Evolutionary conservation across 306 rosid genomes (phyloP).

Genomic region (Aeschynomene evenia): DNA sequence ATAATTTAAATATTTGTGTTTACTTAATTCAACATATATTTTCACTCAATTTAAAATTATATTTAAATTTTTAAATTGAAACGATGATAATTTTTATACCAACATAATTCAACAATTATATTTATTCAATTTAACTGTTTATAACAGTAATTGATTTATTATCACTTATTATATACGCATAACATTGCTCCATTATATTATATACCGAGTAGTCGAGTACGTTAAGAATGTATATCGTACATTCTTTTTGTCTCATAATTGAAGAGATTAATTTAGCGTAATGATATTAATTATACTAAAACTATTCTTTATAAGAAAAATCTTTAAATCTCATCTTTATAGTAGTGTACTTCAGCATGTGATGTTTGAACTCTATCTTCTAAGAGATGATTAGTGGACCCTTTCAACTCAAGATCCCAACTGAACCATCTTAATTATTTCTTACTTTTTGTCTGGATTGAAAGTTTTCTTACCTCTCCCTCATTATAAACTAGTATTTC

Average conservation of each 20-base stretch:
- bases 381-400: conserved; percentile 11
- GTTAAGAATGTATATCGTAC: neutral
- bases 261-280: neutral
- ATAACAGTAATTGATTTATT: too few species aligned
- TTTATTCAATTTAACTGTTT: too few species aligned
- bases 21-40: too few species aligned
- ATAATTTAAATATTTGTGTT: too few species aligned
- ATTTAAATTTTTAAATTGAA: too few species aligned
- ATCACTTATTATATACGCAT: too few species aligned
- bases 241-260: neutral
- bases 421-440: neutral
- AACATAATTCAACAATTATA: too few species aligned
- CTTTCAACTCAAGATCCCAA: conserved; percentile 7
- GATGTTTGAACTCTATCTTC: neutral
- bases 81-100: too few species aligned
- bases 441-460: neutral
- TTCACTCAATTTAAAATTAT: too few species aligned
- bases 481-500: neutral
- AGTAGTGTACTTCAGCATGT: neutral
- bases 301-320: neutral
- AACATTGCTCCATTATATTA: too few species aligned
- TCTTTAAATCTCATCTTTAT: neutral
- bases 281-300: neutral
- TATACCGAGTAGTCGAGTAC: neutral
- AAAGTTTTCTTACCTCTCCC: neutral